phyloP scores from a whole-genome alignment of 805 yeast genomes.

The Kodamaea nitidulidarum region DNA sequence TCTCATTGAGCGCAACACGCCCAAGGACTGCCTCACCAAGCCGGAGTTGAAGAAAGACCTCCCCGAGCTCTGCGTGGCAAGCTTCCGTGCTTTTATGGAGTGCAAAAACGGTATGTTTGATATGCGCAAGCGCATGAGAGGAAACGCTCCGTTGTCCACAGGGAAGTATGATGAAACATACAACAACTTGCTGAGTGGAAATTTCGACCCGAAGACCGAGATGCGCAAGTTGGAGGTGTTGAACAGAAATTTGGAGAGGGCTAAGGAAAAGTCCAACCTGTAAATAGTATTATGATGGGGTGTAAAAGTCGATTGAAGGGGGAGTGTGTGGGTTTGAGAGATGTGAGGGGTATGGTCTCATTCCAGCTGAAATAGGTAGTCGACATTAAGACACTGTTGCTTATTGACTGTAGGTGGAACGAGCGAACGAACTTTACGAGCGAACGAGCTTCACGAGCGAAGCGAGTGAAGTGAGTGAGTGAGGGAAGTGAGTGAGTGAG shows the following conservation, averaged over 20 bases:
- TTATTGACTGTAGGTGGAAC: too few relatives aligned
- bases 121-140: conserved; percentile 85
- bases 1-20: conserved; percentile 81
- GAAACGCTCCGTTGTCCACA: conserved; percentile 89
- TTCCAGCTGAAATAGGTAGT: too few relatives aligned
- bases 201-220: conserved; percentile 80
- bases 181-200: conserved; percentile 71
- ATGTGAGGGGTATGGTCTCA: too few relatives aligned
- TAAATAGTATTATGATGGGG: too few relatives aligned
- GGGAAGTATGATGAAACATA: conserved; percentile 90
- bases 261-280: conserved; percentile 15
- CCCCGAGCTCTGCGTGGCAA: conserved; percentile 85
- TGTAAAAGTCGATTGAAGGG: too few relatives aligned
- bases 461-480: too few relatives aligned
- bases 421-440: too few relatives aligned
- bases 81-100: conserved; percentile 79
- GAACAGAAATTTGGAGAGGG: conserved; percentile 44
- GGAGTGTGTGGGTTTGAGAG: too few relatives aligned
- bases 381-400: too few relatives aligned
- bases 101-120: conserved; percentile 90
- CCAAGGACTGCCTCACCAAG: conserved; percentile 79
- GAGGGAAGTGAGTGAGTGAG: too few relatives aligned
- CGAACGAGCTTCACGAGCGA: too few relatives aligned
- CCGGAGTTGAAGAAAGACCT: conserved; percentile 72
- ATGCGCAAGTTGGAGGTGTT: conserved; percentile 63